Evolutionary conservation across 2,329 filamentous ascomycete genomes (phyloP).

Genomic region (Aspergillus aculeatinus): DNA sequence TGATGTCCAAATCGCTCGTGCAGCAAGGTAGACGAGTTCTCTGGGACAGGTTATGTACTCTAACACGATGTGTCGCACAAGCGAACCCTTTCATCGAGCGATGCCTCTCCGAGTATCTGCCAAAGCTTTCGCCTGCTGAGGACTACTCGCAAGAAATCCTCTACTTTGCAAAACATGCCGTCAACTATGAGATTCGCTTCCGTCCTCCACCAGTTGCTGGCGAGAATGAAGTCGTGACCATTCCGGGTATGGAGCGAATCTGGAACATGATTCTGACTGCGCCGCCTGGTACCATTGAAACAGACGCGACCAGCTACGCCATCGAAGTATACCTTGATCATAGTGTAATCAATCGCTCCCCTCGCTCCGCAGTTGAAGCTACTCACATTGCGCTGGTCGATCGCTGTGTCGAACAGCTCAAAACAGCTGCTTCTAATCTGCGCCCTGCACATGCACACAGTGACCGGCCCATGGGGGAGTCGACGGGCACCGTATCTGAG

Average conservation of each 20-base stretch:
- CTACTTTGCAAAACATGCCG: constrained; percentile 44
- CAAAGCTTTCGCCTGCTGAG: constrained; percentile 33
- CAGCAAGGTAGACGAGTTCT: constrained; percentile 62
- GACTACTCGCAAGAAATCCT: constrained; percentile 42
- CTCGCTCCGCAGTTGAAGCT: constrained; percentile 50
- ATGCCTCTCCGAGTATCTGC: constrained; percentile 46
- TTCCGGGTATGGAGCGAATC: constrained; percentile 64
- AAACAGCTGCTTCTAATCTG: constrained; percentile 60
- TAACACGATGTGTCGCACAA: constrained; percentile 28
- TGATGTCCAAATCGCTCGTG: constrained; percentile 63
- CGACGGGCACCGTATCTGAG: constrained; percentile 48
- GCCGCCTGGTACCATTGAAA: constrained; percentile 64
- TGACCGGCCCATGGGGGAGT: constrained; percentile 53
- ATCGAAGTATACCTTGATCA: constrained; percentile 71
- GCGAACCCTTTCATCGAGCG: constrained; percentile 45
- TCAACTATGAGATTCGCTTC: constrained; percentile 56
- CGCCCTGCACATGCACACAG: constrained; percentile 52
- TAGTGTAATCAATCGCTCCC: constrained; percentile 41
- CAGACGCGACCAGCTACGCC: constrained; percentile 66
- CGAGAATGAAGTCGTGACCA: constrained; percentile 43
- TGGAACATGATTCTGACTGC: constrained; percentile 79
- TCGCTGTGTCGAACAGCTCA: constrained; percentile 70
- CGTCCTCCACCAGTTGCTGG: constrained; percentile 49
- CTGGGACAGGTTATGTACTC: constrained; percentile 65
- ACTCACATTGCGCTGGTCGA: constrained; percentile 70